phyloP scores from a whole-genome alignment of 2,329 filamentous ascomycete species.

The Mariannaea sp. region DNA sequence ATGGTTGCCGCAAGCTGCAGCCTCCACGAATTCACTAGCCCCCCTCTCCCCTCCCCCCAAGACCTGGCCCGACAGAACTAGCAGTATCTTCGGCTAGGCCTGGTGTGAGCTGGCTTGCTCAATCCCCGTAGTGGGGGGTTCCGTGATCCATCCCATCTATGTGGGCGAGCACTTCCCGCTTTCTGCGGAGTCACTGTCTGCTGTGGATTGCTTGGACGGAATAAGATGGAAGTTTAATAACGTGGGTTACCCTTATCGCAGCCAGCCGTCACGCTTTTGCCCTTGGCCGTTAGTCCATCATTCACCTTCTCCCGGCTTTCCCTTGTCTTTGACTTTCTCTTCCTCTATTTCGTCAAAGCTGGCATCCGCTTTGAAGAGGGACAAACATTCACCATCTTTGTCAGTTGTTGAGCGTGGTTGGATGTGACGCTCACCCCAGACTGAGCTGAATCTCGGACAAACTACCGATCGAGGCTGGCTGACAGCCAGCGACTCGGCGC shows the following conservation, averaged over 20 bases:
- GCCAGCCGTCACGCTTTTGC: constrained; percentile 6
- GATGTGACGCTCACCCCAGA: constrained; percentile 23
- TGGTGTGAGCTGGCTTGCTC: constrained; percentile 4
- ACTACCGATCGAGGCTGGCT: constrained; percentile 24
- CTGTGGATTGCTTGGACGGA: constrained; percentile 9
- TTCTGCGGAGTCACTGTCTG: constrained; percentile 25
- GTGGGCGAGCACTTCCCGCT: constrained; percentile 27
- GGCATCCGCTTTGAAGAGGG: constrained; percentile 1
- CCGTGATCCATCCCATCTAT: constrained; percentile 12
- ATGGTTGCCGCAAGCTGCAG: constrained; percentile 3
- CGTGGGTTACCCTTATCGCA: constrained; percentile 23
- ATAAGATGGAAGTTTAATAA: constrained; percentile 24
- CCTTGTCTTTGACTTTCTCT: neutral
- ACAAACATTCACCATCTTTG: constrained; percentile 29
- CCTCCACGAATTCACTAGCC: neutral
- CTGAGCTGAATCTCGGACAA: constrained; percentile 29
- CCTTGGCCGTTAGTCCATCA: constrained; percentile 9
- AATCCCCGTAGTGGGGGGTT: constrained; percentile 4
- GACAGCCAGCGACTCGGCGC: constrained; percentile 26
- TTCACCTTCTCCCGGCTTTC: constrained; percentile 4
- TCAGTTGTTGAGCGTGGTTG: constrained; percentile 15
- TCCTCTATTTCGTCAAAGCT: neutral
- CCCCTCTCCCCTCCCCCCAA: neutral
- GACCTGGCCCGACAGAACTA: constrained; percentile 10
- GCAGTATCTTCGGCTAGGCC: constrained; percentile 6